A percentile compares a stretch with the other conserved stretches of the same genome.
phyloP scores from a whole-genome alignment of 208 protist species.

The Kentomonas sorsogonicus region DNA sequence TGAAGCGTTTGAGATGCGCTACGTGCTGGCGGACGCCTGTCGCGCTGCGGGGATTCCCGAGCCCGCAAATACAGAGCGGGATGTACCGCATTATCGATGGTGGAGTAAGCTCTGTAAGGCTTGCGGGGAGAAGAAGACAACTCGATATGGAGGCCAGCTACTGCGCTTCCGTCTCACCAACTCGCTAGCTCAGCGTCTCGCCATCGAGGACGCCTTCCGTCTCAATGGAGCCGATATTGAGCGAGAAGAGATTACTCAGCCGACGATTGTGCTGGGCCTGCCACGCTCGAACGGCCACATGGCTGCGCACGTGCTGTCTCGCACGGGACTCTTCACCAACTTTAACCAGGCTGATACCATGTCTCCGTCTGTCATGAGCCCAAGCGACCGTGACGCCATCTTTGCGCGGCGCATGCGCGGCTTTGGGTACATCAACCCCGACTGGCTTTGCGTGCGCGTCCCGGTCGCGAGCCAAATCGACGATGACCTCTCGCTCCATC shows the following conservation, averaged over 20 bases:
- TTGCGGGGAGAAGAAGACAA: conserved; percentile 62
- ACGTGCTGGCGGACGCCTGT: conserved; percentile 59
- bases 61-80: conserved; percentile 30
- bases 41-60: conserved; percentile 35
- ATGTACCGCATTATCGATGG: conserved; percentile 55
- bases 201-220: conserved; percentile 76
- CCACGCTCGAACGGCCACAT: conserved; percentile 85
- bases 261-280: conserved; percentile 78
- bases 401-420: conserved; percentile 48
- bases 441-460: conserved; percentile 69
- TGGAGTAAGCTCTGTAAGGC: conserved; percentile 84
- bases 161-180: conserved; percentile 62
- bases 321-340: conserved; percentile 72
- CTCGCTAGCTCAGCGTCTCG: conserved; percentile 65
- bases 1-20: conserved; percentile 57
- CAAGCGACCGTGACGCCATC: conserved; percentile 48
- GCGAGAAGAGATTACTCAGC: conserved; percentile 46
- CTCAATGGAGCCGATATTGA: conserved; percentile 72
- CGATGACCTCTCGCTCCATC: conserved; percentile 81
- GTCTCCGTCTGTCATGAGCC: conserved; percentile 57
- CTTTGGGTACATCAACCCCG: conserved; percentile 52
- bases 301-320: conserved; percentile 76
- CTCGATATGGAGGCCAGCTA: conserved; percentile 49
- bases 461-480: conserved; percentile 62
- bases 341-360: conserved; percentile 75